Conservation (phyloP, 2,329 filamentous ascomycete species). For the Fusarium cyanostomum region DNA sequence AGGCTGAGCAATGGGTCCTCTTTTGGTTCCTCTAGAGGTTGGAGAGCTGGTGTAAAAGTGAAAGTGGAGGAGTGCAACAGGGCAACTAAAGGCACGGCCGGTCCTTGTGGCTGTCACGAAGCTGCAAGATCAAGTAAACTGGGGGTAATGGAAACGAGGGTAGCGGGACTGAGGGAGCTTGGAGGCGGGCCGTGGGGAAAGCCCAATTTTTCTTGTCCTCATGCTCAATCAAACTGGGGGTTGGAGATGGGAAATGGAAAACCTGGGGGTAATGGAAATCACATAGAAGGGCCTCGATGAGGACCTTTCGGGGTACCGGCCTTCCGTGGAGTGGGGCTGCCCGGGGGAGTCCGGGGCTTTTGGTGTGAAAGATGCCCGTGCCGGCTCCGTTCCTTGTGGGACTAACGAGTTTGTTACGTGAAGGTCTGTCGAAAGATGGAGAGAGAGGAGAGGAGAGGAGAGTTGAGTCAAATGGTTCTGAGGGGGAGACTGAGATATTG, state of each 20-base stretch:
- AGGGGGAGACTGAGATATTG: constrained; percentile 30
- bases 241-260: constrained; percentile 32
- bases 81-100: constrained; percentile 27
- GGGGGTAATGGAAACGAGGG: constrained; percentile 46
- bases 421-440: neutral
- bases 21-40: constrained; percentile 31
- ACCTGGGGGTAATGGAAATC: constrained; percentile 52
- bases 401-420: constrained; percentile 9
- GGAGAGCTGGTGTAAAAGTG: constrained; percentile 23
- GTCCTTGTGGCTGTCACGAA: constrained; percentile 42
- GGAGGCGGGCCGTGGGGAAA: constrained; percentile 33
- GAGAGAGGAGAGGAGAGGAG: neutral
- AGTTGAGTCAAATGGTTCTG: constrained; percentile 1
- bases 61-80: constrained; percentile 26
- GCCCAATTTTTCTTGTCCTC: constrained; percentile 20
- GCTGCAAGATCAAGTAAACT: constrained; percentile 52
- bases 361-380: constrained; percentile 16
- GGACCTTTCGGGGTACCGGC: constrained; percentile 37
- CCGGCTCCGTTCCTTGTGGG: constrained; percentile 34
- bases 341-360: constrained; percentile 38
- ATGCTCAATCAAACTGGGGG: constrained; percentile 31
- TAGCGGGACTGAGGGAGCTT: constrained; percentile 11
- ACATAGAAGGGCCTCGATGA: constrained; percentile 18
- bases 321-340: constrained; percentile 39
- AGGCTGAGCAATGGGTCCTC: constrained; percentile 28